phyloP scores from a whole-genome alignment of 1,139 yeast species.

The Protomyces inouyei region DNA sequence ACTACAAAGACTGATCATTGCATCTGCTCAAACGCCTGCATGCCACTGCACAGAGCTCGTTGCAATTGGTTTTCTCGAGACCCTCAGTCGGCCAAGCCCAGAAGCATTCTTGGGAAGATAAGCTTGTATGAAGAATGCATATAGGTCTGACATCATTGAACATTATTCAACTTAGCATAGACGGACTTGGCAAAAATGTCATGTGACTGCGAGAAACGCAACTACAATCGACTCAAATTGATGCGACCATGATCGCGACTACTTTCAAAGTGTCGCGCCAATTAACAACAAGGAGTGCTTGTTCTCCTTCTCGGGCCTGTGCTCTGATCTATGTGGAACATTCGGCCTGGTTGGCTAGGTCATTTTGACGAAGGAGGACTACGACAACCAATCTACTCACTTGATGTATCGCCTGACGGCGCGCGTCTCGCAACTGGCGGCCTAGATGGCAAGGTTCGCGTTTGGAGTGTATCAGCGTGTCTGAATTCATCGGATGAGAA shows the following conservation, averaged over 20 bases:
- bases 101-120: neutral
- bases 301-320: too few relatives aligned
- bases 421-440: constrained; percentile 89
- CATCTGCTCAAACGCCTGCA: neutral
- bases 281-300: too few relatives aligned
- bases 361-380: constrained; percentile 18
- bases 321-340: neutral
- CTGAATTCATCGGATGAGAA: constrained; percentile 34
- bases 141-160: too few relatives aligned
- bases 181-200: too few relatives aligned
- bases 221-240: too few relatives aligned
- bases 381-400: constrained; percentile 53
- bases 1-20: neutral
- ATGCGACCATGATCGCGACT: too few relatives aligned
- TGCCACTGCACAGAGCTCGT: neutral
- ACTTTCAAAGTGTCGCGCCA: too few relatives aligned
- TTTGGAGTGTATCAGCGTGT: constrained; percentile 74
- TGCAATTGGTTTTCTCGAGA: neutral
- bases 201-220: too few relatives aligned
- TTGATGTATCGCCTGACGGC: constrained; percentile 77
- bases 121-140: too few relatives aligned
- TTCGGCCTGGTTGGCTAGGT: constrained; percentile 24
- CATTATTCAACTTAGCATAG: too few relatives aligned
- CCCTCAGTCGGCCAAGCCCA: neutral
- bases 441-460: constrained; percentile 77